These are phyloP conservation scores for Suillus variegatus DNA, from an alignment of 768 basidiomycete genomes.

Conservation along the genomic window DNA sequence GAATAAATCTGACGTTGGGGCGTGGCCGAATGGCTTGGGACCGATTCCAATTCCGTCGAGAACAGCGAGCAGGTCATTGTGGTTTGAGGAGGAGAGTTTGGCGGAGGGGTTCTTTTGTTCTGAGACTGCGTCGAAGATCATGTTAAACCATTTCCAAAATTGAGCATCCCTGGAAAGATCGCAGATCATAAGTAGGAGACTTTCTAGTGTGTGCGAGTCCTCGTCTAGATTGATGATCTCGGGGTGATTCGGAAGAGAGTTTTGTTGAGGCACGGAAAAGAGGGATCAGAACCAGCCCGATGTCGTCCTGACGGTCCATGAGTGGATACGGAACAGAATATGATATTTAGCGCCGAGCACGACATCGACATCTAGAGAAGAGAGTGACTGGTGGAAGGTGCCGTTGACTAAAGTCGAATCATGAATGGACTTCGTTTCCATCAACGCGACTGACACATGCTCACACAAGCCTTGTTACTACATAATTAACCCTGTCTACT, in stretches of 20 bases:
- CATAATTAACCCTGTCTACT: neutral
- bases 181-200: conserved; percentile 60
- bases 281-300: conserved; percentile 67
- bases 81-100: conserved; percentile 2
- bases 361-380: conserved; percentile 55
- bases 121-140: conserved; percentile 62
- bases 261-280: conserved; percentile 54
- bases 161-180: conserved; percentile 36
- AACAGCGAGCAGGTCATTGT: neutral
- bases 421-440: neutral
- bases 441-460: too few relatives aligned
- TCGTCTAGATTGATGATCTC: conserved; percentile 58
- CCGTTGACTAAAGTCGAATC: neutral
- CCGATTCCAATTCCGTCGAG: conserved; percentile 15
- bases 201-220: conserved; percentile 53
- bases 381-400: conserved; percentile 44
- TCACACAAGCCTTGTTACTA: too few relatives aligned
- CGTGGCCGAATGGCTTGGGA: conserved; percentile 18
- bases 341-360: conserved; percentile 54
- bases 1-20: conserved; percentile 50
- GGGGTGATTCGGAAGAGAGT: conserved; percentile 14
- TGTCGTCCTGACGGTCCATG: conserved; percentile 59
- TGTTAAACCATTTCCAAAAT: conserved; percentile 58
- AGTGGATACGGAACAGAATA: conserved; percentile 57
- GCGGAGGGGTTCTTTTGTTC: conserved; percentile 29